phyloP scores from a whole-genome alignment of 352 stramenopile species.

The Phytopythium helicoides region DNA sequence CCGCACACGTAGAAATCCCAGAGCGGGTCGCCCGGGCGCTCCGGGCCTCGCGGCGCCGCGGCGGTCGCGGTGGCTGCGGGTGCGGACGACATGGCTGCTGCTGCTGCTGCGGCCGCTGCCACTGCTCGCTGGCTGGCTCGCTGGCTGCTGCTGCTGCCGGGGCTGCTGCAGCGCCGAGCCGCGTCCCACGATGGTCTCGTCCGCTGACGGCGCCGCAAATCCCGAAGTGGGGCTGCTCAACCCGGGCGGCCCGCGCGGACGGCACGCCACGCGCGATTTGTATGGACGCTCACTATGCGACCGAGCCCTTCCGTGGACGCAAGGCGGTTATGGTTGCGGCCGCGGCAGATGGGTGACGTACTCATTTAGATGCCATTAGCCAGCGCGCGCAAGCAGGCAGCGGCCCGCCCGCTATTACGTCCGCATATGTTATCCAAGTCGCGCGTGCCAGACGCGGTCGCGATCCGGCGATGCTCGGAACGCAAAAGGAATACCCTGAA shows the following conservation, averaged over 20 bases:
- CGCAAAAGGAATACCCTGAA: too few relatives aligned
- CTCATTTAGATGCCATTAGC: not conserved
- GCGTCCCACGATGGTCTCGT: too few relatives aligned
- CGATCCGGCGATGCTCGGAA: too few relatives aligned
- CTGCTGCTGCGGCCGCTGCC: not conserved
- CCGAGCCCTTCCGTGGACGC: not conserved
- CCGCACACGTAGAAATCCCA: conserved; percentile 66
- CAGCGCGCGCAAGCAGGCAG: too few relatives aligned
- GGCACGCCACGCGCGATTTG: not conserved
- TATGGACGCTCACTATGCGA: conserved; percentile 2
- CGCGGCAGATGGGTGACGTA: not conserved
- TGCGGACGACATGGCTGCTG: conserved; percentile 7
- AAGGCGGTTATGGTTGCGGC: conserved; percentile 4
- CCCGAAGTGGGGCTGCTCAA: not conserved
- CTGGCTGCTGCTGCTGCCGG: conserved; percentile 9
- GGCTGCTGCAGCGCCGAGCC: conserved; percentile 1
- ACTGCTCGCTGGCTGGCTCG: conserved; percentile 10
- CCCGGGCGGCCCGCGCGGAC: not conserved
- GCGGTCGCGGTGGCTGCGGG: conserved; percentile 11
- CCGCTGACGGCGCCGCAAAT: conserved; percentile 2
- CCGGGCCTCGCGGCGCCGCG: conserved; percentile 2
- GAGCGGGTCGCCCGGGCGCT: conserved; percentile 18
- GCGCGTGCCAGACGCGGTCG: too few relatives aligned
- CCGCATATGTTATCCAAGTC: too few relatives aligned
- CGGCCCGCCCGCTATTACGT: too few relatives aligned